Base-by-base conservation (phyloP, 148 eudicot genomes). In the Heliamphora exappendiculata region DNA sequence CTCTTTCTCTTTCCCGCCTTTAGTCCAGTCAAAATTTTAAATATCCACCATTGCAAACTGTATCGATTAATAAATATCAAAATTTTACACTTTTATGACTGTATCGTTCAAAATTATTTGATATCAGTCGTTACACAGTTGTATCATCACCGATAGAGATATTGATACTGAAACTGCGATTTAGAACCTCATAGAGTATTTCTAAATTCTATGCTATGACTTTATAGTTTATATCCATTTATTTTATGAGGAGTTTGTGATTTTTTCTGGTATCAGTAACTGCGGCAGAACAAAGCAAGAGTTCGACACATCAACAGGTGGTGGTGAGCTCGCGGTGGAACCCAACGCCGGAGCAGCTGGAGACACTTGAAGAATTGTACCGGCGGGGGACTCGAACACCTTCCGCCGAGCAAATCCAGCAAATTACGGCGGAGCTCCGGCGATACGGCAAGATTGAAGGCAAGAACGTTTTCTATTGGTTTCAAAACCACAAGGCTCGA, bases 391-490 rank as follows among this genome's bases (percentile, higher is more conserved):
- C 90, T 9, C 83, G 93, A 7, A 89, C 93, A 0, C 93, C 93
- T 0, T 84, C 88, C 0, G 87, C 90, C 1, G 93, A 89, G 14
- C 88, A 89, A 79, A 89, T 89, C 54, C 93, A 89, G 66, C 87
- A 84, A 3, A 89, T 89, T 51, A 87, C 93, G 1, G 67, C 90
- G 3, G 86, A 89, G 71, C 89, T 89, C 12, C 79, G 90, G 0
- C 83, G 87, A 0, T 89, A 77, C 50, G 93, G 93, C 0, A 93
- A 90, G 81, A 90, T 93, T 24, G 97, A 93, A 72, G 94, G 97
- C 5, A 93, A 93, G 75, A 90, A 93, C 80, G 95, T 90, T 1
- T 93, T 93, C 74, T 93, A 93, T 76, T 93, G 97, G 97, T 93
- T 93, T 50, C 97, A 93, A 73, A 93, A 93, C 58, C 97, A 93